Base-by-base conservation (phyloP, 2,329 filamentous ascomycete genomes). In the Ophiostoma pallidulum region DNA sequence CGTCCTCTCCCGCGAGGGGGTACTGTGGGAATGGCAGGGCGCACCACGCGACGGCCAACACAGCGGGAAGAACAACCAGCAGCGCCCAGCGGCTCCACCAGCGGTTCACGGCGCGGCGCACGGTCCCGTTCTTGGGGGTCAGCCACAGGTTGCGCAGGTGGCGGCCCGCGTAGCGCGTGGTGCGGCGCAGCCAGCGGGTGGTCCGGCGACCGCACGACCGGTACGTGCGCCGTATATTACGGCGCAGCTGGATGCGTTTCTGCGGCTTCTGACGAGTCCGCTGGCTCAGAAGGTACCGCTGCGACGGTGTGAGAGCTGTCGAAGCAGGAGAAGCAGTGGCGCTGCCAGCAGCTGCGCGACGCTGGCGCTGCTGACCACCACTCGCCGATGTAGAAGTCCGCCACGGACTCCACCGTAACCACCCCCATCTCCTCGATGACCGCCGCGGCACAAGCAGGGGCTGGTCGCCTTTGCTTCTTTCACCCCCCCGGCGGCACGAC, bases 1-100 rank as follows among this genome's bases (percentile, higher is more conserved):
- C 64, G 49, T 70, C 65, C 32, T 72, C 65, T 48, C 67, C 62
- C 1, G 66, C 66, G 16, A 82, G 60, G 2, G 72, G 67, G 57
- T 82, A 82, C 56, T 81, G 74, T 18, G 80, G 80, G 52, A 84
- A 78, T 0, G 80, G 80, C 40, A 84, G 57, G 4, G 80, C 74
- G 57, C 78, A 82, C 80, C 80, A 84, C 12, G 68, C 69, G 43
- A 83, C 72, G 28, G 77, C 75, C 66, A 83, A 62, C 39, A 64
- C 60, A 38, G 80, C 79, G 3, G 80, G 80, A 57, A 84, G 59
- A 46, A 82, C 62, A 33, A 82, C 75, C 60, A 84, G 60, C 35
- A 80, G 64, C 2, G 70, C 68, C 69, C 80, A 82, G 31, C 80
- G 71, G 54, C 66, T 73, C 73, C 77, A 84, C 80, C 80, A 84